phyloP scores from a whole-genome alignment of 2,329 filamentous ascomycete genomes.

The Apiospora rasikravindrae region DNA sequence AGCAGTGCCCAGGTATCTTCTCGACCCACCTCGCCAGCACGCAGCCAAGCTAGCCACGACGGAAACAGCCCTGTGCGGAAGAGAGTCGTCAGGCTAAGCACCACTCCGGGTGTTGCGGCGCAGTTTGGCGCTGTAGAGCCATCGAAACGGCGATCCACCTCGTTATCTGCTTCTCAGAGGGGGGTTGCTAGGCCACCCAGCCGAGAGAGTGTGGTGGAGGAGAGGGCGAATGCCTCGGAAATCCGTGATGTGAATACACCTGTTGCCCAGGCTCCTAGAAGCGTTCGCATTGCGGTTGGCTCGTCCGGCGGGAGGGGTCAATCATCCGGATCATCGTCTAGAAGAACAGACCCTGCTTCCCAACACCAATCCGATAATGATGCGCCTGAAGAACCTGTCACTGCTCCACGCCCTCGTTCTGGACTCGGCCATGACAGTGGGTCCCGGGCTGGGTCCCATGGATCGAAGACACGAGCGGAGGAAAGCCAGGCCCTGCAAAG shows the following conservation, averaged over 20 bases:
- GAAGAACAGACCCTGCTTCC: constrained; percentile 38
- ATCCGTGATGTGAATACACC: constrained; percentile 59
- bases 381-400: constrained; percentile 54
- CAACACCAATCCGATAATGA: constrained; percentile 50
- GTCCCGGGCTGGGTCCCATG: constrained; percentile 57
- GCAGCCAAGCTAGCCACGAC: constrained; percentile 48
- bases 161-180: constrained; percentile 45
- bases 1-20: constrained; percentile 53
- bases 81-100: constrained; percentile 62
- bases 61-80: constrained; percentile 58
- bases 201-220: constrained; percentile 48
- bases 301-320: constrained; percentile 53
- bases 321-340: constrained; percentile 44
- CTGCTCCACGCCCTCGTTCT: constrained; percentile 52
- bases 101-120: constrained; percentile 44
- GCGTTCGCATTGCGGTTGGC: constrained; percentile 60
- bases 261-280: constrained; percentile 50
- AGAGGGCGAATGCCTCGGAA: constrained; percentile 42
- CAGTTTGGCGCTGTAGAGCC: constrained; percentile 36
- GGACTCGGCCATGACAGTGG: constrained; percentile 57
- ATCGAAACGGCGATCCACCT: constrained; percentile 56
- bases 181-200: constrained; percentile 46
- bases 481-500: constrained; percentile 72
- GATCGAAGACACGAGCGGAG: constrained; percentile 56
- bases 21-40: constrained; percentile 49